phyloP scores from a whole-genome alignment of 495 filamentous ascomycete genomes.

The Penicillium antarcticum region DNA sequence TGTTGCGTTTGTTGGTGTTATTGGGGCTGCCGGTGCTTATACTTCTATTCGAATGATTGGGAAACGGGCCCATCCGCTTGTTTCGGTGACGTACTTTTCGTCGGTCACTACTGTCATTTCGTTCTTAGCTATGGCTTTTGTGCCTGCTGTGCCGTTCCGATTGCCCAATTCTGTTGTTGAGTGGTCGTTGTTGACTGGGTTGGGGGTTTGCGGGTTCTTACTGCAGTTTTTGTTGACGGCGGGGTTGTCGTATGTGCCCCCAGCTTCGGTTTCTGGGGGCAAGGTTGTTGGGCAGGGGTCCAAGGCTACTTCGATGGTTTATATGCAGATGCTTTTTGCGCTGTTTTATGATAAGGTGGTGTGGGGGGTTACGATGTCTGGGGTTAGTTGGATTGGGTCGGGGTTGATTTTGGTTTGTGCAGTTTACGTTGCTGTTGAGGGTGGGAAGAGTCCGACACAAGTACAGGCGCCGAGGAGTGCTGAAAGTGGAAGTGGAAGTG shows the following conservation, averaged over 20 bases:
- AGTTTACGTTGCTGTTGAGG: constrained; percentile 66
- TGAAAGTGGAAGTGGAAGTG: not conserved
- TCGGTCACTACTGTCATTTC: constrained; percentile 66
- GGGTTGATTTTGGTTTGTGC: constrained; percentile 78
- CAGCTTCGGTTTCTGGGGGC: constrained; percentile 18
- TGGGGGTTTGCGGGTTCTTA: constrained; percentile 75
- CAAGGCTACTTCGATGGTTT: constrained; percentile 84
- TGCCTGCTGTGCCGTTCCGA: constrained; percentile 58
- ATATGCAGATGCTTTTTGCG: constrained; percentile 91
- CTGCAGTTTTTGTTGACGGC: constrained; percentile 88
- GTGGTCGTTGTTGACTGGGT: constrained; percentile 66
- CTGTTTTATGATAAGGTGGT: constrained; percentile 75
- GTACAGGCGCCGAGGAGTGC: not conserved
- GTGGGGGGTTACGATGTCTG: constrained; percentile 67
- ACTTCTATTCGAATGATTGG: constrained; percentile 85
- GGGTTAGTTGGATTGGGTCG: constrained; percentile 67
- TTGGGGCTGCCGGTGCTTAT: constrained; percentile 74
- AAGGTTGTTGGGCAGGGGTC: constrained; percentile 42
- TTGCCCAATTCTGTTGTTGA: constrained; percentile 60
- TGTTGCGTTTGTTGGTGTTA: constrained; percentile 73
- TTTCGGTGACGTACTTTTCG: constrained; percentile 85
- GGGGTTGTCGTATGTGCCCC: constrained; percentile 65
- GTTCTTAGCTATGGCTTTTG: constrained; percentile 51
- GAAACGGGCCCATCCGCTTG: constrained; percentile 74
- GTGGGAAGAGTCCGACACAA: constrained; percentile 18